These are phyloP conservation scores for Shiraia sp. DNA, from an alignment of 2,329 filamentous ascomycete species.

Conservation along the genomic window DNA sequence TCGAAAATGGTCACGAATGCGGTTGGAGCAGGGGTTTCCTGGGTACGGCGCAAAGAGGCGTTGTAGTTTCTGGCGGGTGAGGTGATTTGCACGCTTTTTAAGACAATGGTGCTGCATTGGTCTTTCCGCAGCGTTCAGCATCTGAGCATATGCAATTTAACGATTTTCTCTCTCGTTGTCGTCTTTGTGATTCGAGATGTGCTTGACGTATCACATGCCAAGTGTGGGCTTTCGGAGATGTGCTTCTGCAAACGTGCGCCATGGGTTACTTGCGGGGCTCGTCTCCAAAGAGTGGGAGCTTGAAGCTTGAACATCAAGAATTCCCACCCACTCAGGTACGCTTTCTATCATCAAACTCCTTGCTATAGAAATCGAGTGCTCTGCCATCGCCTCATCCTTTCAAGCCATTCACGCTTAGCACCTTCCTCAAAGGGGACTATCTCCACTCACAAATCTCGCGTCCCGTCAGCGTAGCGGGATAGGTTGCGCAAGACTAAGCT, in stretches of 20 bases:
- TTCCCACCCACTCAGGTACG: background rate
- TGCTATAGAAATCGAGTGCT: background rate
- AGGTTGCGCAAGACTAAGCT: constrained; percentile 27
- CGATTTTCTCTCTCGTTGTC: too few relatives aligned
- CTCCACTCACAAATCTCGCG: constrained; percentile 17
- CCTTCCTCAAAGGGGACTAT: constrained; percentile 36
- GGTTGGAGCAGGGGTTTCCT: constrained; percentile 17
- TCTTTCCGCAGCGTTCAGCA: background rate
- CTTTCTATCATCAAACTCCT: background rate
- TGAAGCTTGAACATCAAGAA: constrained; percentile 1
- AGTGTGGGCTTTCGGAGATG: background rate
- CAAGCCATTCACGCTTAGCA: constrained; percentile 18
- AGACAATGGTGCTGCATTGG: background rate
- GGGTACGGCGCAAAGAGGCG: constrained; percentile 31
- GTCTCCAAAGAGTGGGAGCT: constrained; percentile 15
- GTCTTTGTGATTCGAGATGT: too few relatives aligned
- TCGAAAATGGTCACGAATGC: constrained; percentile 10
- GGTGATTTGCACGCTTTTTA: constrained; percentile 6
- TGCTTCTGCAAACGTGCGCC: constrained; percentile 14
- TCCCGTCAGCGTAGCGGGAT: constrained; percentile 12
- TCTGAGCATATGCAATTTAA: background rate
- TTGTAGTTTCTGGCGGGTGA: constrained; percentile 19
- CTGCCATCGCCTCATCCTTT: background rate
- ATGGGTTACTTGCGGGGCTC: constrained; percentile 16
- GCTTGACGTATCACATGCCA: too few relatives aligned